A percentile compares a stretch with the other conserved stretches of the same genome.
These are phyloP conservation scores for Scheffersomyces segobiensis DNA, from an alignment of 1,139 yeast species.

Conservation along the genomic window DNA sequence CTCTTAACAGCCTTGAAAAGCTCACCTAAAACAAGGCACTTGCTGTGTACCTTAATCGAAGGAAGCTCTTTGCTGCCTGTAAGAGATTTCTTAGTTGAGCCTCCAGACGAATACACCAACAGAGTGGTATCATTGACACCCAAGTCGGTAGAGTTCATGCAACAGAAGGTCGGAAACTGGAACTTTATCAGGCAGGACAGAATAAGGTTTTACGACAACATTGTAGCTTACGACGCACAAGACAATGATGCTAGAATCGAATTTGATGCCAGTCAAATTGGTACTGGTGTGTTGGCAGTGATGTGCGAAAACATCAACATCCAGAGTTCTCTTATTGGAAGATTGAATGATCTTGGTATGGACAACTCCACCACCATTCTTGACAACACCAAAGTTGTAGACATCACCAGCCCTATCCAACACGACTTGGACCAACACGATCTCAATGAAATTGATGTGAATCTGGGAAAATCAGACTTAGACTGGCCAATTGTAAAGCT, in stretches of 20 bases:
- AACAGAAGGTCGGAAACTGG: conserved; percentile 73
- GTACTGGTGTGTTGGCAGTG: conserved; percentile 53
- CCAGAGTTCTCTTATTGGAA: conserved; percentile 65
- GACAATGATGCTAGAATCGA: conserved; percentile 67
- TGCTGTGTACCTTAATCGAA: conserved; percentile 73
- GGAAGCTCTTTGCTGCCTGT: conserved; percentile 61
- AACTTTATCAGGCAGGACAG: conserved; percentile 65
- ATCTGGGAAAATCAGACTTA: conserved; percentile 26
- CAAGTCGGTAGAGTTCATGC: conserved; percentile 65
- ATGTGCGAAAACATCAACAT: conserved; percentile 89
- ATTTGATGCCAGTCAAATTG: conserved; percentile 60
- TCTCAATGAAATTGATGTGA: conserved; percentile 12
- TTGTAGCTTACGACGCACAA: conserved; percentile 82
- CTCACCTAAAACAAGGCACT: conserved; percentile 59
- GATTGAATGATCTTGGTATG: conserved; percentile 52
- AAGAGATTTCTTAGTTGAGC: conserved; percentile 48
- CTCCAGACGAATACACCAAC: conserved; percentile 69
- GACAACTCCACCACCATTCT: conserved; percentile 45
- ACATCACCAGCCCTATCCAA: conserved; percentile 34
- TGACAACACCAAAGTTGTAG: conserved; percentile 67
- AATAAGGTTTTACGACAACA: conserved; percentile 75
- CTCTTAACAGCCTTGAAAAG: conserved; percentile 75
- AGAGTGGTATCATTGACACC: conserved; percentile 88
- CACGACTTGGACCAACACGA: conserved; percentile 14
- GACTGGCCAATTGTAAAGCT: conserved; percentile 82